Base-by-base conservation (phyloP, 2,329 filamentous ascomycete genomes). In the Macrophomina phaseolina region DNA sequence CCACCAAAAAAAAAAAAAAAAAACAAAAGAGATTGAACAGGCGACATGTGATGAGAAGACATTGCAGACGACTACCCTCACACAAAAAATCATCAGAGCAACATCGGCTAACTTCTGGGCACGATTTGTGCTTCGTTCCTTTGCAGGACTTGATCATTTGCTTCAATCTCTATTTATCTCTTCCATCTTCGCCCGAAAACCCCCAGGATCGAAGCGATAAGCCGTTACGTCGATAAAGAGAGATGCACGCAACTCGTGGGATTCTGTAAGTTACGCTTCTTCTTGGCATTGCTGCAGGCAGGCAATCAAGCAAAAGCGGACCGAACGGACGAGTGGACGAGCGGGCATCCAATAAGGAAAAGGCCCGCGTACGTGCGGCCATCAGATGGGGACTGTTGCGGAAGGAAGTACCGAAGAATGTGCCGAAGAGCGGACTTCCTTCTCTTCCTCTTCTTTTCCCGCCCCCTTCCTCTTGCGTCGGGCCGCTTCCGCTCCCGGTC, bases 141-240 rank as follows among this genome's bases (percentile, higher is more conserved):
- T 16, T 60, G 34, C 46, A 65, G 64, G 64, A 65, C 64, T 65
- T 65, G 64, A 65, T 65, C 42, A 42, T 4, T n/a, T 45, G 38
- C 38, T 14, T n/a, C 23, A 16, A 11, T 2, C 23, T n/a, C 23
- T n/a, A 11, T 2, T 45, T 9, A 42, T 45, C 55, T 3, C 36
- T 58, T 55, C 23, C 34, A 9, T 45, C 40, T 34, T 46, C 42
- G 56, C 40, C 48, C 56, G 40, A 46, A 61, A 45, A 28, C 28
- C 32, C 51, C 23, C 23, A 23, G 23, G 23, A 23, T 23, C 23
- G 23, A 16, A 58, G 23, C 38, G 55, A 58, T 45, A 45, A 12
- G 18, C 36, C 2, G 40, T 34, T 12, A 6, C 42, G 16, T 45
- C 42, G 16, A 45, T 12, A 23, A 23, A 23, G 23, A 23, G 23